Evolutionary conservation across 129 eudicot genomes (phyloP), one percentile per base, ranked within the genome.

Genomic region (Saposhnikovia divaricata): DNA sequence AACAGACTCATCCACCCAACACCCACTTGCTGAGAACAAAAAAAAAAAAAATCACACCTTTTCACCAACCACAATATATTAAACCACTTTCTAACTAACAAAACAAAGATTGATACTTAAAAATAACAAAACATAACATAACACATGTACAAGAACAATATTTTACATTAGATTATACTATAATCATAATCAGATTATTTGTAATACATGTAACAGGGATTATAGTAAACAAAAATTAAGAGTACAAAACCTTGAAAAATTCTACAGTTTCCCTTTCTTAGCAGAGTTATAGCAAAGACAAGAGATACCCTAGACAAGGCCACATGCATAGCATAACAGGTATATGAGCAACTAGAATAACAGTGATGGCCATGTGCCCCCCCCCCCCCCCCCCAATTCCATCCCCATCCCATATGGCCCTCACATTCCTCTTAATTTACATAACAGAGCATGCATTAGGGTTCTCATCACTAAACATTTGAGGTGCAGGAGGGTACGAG

Each of bases 401-500:
- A 16, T 80, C 79, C 85, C 85, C 28, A 55, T 80, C 13, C 15
- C 50, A 46, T 80, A 69, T 75, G 80, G 86, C 85, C 90, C 82
- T 85, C 77, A 5, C 15, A 38, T 61, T 63, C 46, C 44, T 6
- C 47, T 72, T 18, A 55, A 80, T 82, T 94, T 86, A 95, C 98
- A 95, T 95, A 27, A 89, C 89, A 21, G 88, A 59, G 59, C 98
- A 95, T 76, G 98, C 98, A 85, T 95, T 92, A 78, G 98, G 98
- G 85, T 95, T 95, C 89, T 95, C 98, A 65, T 93, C 97, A 63
- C 98, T 93, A 80, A 93, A 93, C 87, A 93, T 90, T 80, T 93
- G 98, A 14, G 91, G 91, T 70, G 91, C 87, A 11, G 97, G 97
- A 65, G 92, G 91, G 82, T 87, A 89, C 31, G 93, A 89, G 71